phyloP scores from a whole-genome alignment of 208 protist genomes.

The Trypanosoma melophagium region DNA sequence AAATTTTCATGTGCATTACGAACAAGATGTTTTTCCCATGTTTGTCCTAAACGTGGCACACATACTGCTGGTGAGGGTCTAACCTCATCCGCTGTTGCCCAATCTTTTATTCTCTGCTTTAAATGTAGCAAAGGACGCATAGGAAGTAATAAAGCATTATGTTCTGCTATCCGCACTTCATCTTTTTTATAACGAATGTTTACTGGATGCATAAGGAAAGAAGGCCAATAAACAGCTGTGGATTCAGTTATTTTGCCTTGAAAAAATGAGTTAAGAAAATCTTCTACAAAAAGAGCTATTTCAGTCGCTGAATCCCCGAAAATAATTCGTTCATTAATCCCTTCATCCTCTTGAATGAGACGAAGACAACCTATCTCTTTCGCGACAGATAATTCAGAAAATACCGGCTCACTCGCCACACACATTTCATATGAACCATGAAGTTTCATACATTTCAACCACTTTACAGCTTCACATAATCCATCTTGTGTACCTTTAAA shows the following conservation, averaged over 20 bases:
- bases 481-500: conserved; percentile 25
- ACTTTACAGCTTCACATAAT: conserved; percentile 8
- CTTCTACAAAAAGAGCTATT: conserved; percentile 32
- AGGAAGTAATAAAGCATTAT: conserved; percentile 54
- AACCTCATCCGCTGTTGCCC: conserved; percentile 26
- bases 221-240: conserved; percentile 60
- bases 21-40: conserved; percentile 64
- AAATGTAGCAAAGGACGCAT: conserved; percentile 36
- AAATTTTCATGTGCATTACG: conserved; percentile 46
- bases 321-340: conserved; percentile 44
- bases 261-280: conserved; percentile 33
- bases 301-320: conserved; percentile 40
- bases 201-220: conserved; percentile 47
- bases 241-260: neutral
- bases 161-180: conserved; percentile 42
- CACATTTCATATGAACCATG: conserved; percentile 11
- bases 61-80: neutral
- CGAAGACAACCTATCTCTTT: conserved; percentile 5
- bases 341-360: conserved; percentile 1
- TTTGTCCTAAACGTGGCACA: conserved; percentile 30
- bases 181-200: conserved; percentile 52
- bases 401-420: conserved; percentile 25
- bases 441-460: conserved; percentile 12
- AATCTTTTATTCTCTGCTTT: conserved; percentile 32
- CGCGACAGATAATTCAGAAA: neutral